Base-by-base conservation (phyloP, 129 eudicot genomes). In the Arctium lappa region DNA sequence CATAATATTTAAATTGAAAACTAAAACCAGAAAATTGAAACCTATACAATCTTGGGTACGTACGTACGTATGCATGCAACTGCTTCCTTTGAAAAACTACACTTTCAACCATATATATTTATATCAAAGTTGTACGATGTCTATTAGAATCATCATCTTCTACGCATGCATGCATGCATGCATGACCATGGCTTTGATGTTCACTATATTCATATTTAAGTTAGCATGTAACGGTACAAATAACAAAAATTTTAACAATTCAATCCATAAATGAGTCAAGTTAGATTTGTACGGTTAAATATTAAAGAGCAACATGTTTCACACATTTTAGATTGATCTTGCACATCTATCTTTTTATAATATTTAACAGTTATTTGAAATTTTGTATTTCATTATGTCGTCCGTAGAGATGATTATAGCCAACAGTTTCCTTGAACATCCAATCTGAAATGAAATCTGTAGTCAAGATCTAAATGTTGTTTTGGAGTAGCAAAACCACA, bases 141-240 rank as follows among this genome's bases (percentile, higher is more conserved):
- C 1, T 63, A 10, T 22, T 63, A 75, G 8, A 75, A 76, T 44
- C 75, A 82, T 75, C 76, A 74, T 48, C 76, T 7, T 70, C 37
- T 75, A 82, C 70, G 85, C 85, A 82, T 82, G 85, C 82, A 79
- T 39, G 66, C 48, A 42, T 42, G 48, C 8, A 42, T 42, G 74
- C 36, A 33, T 0, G 36, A 1, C 68, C 10, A 68, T 79, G 18
- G n/a, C 29, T 71, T 12, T 78, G 56, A 66, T 27, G 40, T 46
- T 11, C 65, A 22, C 53, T 16, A 16, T 15, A 65, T 30, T 62
- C 8, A 40, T 13, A 29, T 42, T 63, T 63, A 77, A 48, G 56
- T 46, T 46, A 11, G 5, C 27, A 48, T 3, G 70, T 56, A 22
- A 56, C 27, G 27, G 8, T 16, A 30, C 75, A 33, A 71, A 72